Evolutionary conservation across 108 stramenopile genomes (phyloP), one percentile per base, ranked within the genome.

Genomic region (Skeletonema tropicum): DNA sequence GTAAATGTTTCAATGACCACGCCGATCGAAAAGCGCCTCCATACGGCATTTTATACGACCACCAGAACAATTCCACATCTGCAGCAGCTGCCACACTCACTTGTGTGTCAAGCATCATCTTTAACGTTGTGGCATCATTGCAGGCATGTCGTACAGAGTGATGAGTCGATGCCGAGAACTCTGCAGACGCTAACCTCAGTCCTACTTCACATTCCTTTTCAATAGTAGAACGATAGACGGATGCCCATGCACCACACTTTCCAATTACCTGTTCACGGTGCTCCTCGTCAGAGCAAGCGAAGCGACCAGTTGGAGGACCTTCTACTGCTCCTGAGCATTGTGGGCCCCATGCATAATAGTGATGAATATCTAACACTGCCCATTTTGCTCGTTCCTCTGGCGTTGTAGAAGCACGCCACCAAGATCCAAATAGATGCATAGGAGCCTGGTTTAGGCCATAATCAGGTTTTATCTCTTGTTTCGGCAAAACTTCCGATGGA

Each of bases 301-400:
- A 91, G 7, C 73, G 60, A 14, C 75, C 90, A 26, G 75, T 59
- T 8, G 85, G 82, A 46, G 75, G 80, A 7, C 90, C 90, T 64
- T 91, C 88, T 6, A 86, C 73, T 8, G 90, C 70, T 26, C 92
- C 92, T 12, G 73, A 74, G 45, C 92, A 92, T n/a, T 65, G 57
- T 5, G 62, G 11, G 10, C 79, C 85, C 92, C 92, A 92, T 3
- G 91, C 88, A 64, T 92, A 88, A 42, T 92, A 92, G 59, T 90
- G 89, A 76, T 92, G 92, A 13, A 92, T 85, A 63, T 92, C 92
- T 70, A 92, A 77, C 6, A 90, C 81, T 10, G 87, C 87, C 89
- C 89, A 92, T 30, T 48, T 60, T 17, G 70, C 29, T 30, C 92
- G 86, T 70, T 92, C 92, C 19, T 76, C 61, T n/a, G 75, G 42